Conservation (phyloP, 2,329 filamentous ascomycete species). For the Penicillium sclerotiorum region DNA sequence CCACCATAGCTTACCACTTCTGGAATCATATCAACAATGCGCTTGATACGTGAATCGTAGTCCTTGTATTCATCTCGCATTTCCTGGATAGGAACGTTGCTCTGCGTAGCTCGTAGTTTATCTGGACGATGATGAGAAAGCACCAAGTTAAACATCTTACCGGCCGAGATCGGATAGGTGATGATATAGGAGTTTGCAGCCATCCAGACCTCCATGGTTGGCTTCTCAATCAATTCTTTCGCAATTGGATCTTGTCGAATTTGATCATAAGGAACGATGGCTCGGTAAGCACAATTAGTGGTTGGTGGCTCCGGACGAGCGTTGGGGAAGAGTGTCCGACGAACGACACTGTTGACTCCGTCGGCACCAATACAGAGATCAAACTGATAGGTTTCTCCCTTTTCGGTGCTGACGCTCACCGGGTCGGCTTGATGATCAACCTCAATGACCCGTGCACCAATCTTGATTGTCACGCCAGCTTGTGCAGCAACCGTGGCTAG, state of each 20-base stretch:
- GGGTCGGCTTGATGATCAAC: slow-evolving; percentile 32
- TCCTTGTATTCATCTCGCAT: slow-evolving; percentile 46
- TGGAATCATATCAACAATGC: slow-evolving; percentile 46
- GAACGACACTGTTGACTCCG: slow-evolving; percentile 44
- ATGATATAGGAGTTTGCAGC: slow-evolving; percentile 45
- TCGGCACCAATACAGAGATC: slow-evolving; percentile 48
- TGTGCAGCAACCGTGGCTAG: slow-evolving; percentile 44
- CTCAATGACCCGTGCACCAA: slow-evolving; percentile 39
- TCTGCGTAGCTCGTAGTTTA: slow-evolving; percentile 39
- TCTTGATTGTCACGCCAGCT: slow-evolving; percentile 42
- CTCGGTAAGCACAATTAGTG: slow-evolving; percentile 50
- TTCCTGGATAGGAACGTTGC: slow-evolving; percentile 47
- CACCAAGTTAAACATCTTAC: slow-evolving; percentile 51
- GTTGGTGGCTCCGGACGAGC: slow-evolving; percentile 44
- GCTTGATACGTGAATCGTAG: slow-evolving; percentile 50
- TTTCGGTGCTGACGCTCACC: slow-evolving; percentile 34
- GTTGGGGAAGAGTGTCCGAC: slow-evolving; percentile 45
- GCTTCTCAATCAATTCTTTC: slow-evolving; percentile 40
- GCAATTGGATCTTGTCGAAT: slow-evolving; percentile 47
- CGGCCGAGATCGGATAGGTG: slow-evolving; percentile 50
- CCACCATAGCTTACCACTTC: slow-evolving; percentile 23
- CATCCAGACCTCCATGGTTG: slow-evolving; percentile 51
- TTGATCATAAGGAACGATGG: slow-evolving; percentile 48
- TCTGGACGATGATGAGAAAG: slow-evolving; percentile 44
- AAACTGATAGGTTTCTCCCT: slow-evolving; percentile 29